phyloP scores from a whole-genome alignment of 2,329 filamentous ascomycete species.

The Amauroascus verrucosus region DNA sequence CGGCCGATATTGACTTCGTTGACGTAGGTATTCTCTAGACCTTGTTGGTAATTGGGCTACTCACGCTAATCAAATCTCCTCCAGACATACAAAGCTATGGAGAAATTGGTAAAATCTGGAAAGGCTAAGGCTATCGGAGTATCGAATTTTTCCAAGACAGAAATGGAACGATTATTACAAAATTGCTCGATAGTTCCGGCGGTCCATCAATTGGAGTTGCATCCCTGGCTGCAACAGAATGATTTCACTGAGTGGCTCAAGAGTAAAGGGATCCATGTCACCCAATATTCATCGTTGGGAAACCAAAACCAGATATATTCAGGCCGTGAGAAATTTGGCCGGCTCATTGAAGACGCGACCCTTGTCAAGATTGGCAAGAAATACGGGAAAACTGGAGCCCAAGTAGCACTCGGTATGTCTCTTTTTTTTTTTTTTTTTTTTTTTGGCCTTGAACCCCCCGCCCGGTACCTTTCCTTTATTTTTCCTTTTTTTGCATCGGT shows the following conservation, averaged over 20 bases:
- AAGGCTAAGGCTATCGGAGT: conserved; percentile 60
- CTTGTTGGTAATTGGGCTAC: not conserved
- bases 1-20: conserved; percentile 40
- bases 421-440: not conserved
- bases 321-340: conserved; percentile 34
- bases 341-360: conserved; percentile 44
- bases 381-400: conserved; percentile 42
- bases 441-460: conserved; percentile 17
- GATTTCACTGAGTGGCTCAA: conserved; percentile 42
- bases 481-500: not conserved
- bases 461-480: conserved; percentile 33
- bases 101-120: conserved; percentile 47
- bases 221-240: conserved; percentile 45
- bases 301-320: conserved; percentile 45
- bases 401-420: conserved; percentile 39
- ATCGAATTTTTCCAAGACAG: conserved; percentile 17
- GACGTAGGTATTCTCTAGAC: conserved; percentile 29
- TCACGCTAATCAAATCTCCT: not conserved
- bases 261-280: conserved; percentile 43
- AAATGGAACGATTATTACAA: conserved; percentile 15
- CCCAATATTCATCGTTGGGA: conserved; percentile 47
- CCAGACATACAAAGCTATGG: conserved; percentile 55
- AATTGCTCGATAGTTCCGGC: conserved; percentile 36
- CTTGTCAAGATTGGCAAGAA: conserved; percentile 44
- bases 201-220: conserved; percentile 44